These are phyloP conservation scores for Aureobasidium sp. DNA, from an alignment of 2,329 filamentous ascomycete species.

Conservation along the genomic window DNA sequence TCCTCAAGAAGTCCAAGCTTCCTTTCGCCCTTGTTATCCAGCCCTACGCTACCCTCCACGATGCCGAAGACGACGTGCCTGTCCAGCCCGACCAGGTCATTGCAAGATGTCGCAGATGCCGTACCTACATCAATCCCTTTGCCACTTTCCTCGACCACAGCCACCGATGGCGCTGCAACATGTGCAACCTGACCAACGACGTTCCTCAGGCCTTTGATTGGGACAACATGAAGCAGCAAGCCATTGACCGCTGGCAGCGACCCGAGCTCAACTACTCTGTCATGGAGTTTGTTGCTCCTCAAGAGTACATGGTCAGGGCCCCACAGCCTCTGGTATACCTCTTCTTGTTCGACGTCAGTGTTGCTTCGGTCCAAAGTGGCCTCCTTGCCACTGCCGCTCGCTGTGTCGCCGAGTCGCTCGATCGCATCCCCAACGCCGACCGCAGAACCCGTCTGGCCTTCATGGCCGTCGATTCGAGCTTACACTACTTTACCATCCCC, in stretches of 20 bases:
- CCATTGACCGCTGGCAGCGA: constrained; percentile 83
- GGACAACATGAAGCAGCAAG: constrained; percentile 87
- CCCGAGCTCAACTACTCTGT: constrained; percentile 93
- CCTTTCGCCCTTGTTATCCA: constrained; percentile 95
- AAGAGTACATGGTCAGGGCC: constrained; percentile 98
- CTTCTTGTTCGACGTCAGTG: constrained; percentile 92
- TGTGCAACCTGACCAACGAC: constrained; percentile 98
- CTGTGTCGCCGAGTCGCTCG: constrained; percentile 89
- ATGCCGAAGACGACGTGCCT: constrained; percentile 82
- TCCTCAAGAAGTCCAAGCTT: constrained; percentile 93
- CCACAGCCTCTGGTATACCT: constrained; percentile 93
- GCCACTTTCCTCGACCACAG: constrained; percentile 95
- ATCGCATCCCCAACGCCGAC: constrained; percentile 96
- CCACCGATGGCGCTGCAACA: constrained; percentile 97
- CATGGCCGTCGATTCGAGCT: constrained; percentile 84
- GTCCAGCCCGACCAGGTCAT: constrained; percentile 96
- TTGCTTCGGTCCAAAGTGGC: constrained; percentile 78
- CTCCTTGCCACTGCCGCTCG: constrained; percentile 85
- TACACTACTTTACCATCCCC: constrained; percentile 94
- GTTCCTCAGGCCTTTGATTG: constrained; percentile 99
- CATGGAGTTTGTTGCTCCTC: constrained; percentile 93
- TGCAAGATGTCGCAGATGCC: constrained; percentile 87
- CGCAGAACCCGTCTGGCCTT: constrained; percentile 87
- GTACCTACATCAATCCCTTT: constrained; percentile 96
- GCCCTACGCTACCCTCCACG: constrained; percentile 86